A percentile compares a stretch with the other conserved stretches of the same genome.
Evolutionary conservation across 2,329 filamentous ascomycete species (phyloP).

Genomic region (Ophiostoma ips): DNA sequence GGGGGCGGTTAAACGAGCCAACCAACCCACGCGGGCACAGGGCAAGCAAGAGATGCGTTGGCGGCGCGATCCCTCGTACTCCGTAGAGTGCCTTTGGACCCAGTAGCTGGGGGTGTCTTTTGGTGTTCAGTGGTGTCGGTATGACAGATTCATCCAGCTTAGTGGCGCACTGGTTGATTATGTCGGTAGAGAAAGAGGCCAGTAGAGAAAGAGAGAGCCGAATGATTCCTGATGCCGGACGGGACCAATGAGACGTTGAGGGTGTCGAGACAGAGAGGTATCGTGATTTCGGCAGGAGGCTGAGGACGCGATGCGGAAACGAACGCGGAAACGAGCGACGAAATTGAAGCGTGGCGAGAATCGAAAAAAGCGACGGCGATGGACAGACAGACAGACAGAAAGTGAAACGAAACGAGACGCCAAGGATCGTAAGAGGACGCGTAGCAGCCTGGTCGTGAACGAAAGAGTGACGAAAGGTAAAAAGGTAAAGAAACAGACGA

Average conservation of each 20-base stretch:
- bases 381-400: neutral
- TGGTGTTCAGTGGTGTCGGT: neutral
- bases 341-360: neutral
- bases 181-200: neutral
- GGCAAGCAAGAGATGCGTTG: conserved; percentile 10
- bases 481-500: neutral
- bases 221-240: neutral
- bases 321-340: neutral
- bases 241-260: neutral
- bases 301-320: neutral
- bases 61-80: conserved; percentile 9
- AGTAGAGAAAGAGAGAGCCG: neutral
- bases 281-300: neutral
- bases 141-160: neutral
- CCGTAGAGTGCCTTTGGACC: neutral
- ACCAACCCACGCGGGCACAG: conserved; percentile 8
- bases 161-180: neutral
- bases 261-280: neutral
- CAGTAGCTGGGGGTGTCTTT: neutral
- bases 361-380: neutral
- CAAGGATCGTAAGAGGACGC: neutral
- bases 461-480: neutral
- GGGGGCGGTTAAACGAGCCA: conserved; percentile 2
- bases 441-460: neutral
- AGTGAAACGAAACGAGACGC: neutral